phyloP scores from a whole-genome alignment of 495 filamentous ascomycete species.

The Aspergillus sclerotiicarbonarius region DNA sequence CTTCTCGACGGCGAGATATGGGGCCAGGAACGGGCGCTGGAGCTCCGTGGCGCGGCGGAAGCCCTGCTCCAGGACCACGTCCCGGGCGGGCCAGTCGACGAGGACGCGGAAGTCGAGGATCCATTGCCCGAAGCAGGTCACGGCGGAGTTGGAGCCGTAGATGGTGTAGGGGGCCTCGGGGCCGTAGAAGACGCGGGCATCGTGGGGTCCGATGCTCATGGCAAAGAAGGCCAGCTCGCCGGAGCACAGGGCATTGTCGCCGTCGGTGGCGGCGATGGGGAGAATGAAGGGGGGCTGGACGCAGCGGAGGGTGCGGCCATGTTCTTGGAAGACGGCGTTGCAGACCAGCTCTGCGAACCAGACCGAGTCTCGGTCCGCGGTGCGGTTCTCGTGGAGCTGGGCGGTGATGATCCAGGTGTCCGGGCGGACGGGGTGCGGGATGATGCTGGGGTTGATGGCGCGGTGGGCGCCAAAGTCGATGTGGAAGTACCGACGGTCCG shows the following conservation, averaged over 20 bases:
- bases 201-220: constrained; percentile 47
- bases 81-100: constrained; percentile 35
- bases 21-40: constrained; percentile 32
- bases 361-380: constrained; percentile 5
- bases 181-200: constrained; percentile 54
- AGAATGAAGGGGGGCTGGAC: constrained; percentile 32
- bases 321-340: constrained; percentile 38
- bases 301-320: constrained; percentile 35
- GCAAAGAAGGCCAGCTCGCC: constrained; percentile 33
- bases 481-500: constrained; percentile 38
- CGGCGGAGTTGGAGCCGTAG: constrained; percentile 48
- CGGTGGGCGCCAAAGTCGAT: constrained; percentile 37
- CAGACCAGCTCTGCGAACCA: constrained; percentile 46
- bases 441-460: constrained; percentile 52
- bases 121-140: constrained; percentile 53
- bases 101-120: constrained; percentile 49
- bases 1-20: constrained; percentile 46
- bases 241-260: constrained; percentile 33
- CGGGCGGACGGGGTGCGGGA: constrained; percentile 45
- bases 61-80: constrained; percentile 12
- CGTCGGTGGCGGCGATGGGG: constrained; percentile 40
- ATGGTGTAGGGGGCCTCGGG: constrained; percentile 42
- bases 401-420: constrained; percentile 49
- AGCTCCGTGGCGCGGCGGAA: constrained; percentile 46
- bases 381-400: constrained; percentile 28